Conservation (phyloP, 139 green algal species). For the Dunaliella sp. region DNA sequence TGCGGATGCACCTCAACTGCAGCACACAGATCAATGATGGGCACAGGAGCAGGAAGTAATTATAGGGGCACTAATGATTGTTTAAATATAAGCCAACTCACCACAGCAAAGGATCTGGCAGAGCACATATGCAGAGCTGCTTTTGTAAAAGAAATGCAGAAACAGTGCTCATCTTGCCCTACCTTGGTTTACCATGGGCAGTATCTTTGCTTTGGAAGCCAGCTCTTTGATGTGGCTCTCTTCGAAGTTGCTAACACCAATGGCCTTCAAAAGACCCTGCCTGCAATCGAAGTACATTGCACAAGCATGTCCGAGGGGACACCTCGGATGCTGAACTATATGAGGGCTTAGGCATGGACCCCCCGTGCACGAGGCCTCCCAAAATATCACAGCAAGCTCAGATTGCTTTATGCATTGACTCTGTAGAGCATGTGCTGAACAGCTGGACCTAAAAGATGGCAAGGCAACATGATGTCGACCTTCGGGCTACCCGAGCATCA, state of each 20-base stretch:
- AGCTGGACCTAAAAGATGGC: too few species aligned
- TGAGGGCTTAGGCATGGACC: background rate
- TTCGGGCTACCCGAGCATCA: too few species aligned
- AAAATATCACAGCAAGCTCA: too few species aligned
- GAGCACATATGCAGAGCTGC: background rate
- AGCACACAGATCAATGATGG: background rate
- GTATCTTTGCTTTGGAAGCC: constrained; percentile 27
- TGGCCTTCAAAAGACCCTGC: constrained; percentile 45
- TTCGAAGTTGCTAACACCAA: constrained; percentile 74
- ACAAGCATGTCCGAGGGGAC: background rate
- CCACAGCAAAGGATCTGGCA: background rate
- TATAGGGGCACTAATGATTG: background rate
- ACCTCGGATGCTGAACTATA: background rate
- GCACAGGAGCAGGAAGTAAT: background rate
- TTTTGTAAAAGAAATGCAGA: too few species aligned
- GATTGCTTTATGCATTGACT: too few species aligned
- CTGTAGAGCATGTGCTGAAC: too few species aligned
- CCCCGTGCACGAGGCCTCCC: constrained; percentile 13
- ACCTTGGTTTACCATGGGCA: constrained; percentile 44
- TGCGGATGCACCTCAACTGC: constrained; percentile 45
- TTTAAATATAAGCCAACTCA: background rate
- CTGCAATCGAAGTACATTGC: background rate
- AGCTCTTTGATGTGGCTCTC: constrained; percentile 54
- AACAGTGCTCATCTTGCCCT: background rate
- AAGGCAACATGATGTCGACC: too few species aligned